These are phyloP conservation scores for Orychophragmus violaceus DNA, from an alignment of 345 rosid genomes.

Conservation along the genomic window DNA sequence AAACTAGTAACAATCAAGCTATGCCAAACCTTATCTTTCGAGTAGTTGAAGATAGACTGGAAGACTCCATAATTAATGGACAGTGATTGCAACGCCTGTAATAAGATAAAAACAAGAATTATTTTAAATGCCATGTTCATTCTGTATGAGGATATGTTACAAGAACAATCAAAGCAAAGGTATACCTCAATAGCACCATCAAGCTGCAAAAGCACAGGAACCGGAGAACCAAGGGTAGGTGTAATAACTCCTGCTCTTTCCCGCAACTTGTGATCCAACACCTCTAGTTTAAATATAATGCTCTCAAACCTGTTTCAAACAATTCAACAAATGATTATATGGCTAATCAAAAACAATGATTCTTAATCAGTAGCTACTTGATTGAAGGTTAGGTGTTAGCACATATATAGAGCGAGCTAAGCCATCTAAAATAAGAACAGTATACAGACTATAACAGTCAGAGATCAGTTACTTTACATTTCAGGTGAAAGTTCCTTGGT, in stretches of 20 bases:
- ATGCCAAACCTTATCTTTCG: constrained; percentile 81
- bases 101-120: constrained; percentile 12
- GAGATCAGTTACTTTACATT: constrained; percentile 39
- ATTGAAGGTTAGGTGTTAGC: not conserved
- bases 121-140: not conserved
- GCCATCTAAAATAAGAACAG: no score
- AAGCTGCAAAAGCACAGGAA: constrained; percentile 76
- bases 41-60: constrained; percentile 71
- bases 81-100: constrained; percentile 71
- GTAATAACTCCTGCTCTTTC: constrained; percentile 94
- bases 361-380: not conserved
- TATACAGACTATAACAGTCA: not conserved
- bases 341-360: not conserved
- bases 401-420: not conserved
- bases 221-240: constrained; percentile 72
- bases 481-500: constrained; percentile 55
- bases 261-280: constrained; percentile 92
- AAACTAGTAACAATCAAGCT: constrained; percentile 1
- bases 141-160: not conserved
- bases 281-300: constrained; percentile 85
- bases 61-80: constrained; percentile 54
- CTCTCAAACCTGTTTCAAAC: constrained; percentile 58
- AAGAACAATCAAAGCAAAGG: constrained; percentile 20
- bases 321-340: not conserved
- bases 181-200: constrained; percentile 87